Conservation (phyloP, 768 basidiomycete species). For the Lactarius pseudohatsudake region DNA sequence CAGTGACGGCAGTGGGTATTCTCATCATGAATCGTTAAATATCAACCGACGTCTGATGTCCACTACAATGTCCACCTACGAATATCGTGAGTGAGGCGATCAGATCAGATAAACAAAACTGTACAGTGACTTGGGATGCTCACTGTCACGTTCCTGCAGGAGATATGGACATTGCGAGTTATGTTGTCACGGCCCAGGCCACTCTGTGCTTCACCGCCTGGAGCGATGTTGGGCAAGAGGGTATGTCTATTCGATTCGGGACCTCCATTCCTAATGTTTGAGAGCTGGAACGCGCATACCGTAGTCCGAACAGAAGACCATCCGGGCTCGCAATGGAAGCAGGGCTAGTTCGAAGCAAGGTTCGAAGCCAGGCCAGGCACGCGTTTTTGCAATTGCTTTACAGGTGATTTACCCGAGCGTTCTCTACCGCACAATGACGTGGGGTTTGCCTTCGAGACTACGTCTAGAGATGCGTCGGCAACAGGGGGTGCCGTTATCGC, state of each 20-base stretch:
- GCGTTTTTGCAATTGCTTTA: background rate
- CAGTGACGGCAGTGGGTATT: conserved; percentile 15
- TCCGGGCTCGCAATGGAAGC: background rate
- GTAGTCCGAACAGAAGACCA: background rate
- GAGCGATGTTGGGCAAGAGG: background rate
- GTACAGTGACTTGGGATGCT: background rate
- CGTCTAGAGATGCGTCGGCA: background rate
- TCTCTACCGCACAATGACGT: background rate
- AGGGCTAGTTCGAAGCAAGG: background rate
- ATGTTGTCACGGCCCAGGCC: background rate
- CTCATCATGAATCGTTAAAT: background rate
- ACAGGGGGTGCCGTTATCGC: conserved; percentile 4
- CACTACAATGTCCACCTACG: too few species aligned
- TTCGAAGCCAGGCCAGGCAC: background rate
- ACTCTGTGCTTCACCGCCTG: background rate
- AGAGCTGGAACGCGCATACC: background rate
- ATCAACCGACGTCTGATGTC: background rate
- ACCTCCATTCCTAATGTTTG: background rate
- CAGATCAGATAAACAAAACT: background rate
- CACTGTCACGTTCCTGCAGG: background rate
- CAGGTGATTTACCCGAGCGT: background rate
- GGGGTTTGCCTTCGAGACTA: conserved; percentile 3
- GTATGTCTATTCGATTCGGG: background rate
- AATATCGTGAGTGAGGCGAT: background rate
- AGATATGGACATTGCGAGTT: background rate